These are phyloP conservation scores for Corylus heterophylla DNA, from an alignment of 306 rosid species.

Conservation along the genomic window DNA sequence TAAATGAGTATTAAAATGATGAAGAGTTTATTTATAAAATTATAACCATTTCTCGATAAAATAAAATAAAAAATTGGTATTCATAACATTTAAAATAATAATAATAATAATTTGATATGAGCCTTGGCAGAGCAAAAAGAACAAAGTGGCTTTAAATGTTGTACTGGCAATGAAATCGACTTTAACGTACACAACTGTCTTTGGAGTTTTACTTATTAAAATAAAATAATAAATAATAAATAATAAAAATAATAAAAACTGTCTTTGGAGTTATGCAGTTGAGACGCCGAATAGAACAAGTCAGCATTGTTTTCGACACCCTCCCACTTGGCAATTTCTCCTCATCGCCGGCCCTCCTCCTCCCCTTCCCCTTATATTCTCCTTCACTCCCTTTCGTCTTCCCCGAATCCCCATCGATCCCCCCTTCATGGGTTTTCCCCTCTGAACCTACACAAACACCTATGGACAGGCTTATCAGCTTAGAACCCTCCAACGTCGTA, in stretches of 20 bases:
- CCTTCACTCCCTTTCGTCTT: conserved; percentile 20
- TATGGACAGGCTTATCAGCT: conserved; percentile 78
- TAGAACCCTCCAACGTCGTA: conserved; percentile 76
- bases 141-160: not conserved
- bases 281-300: conserved; percentile 67
- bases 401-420: not conserved
- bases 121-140: too few relatives aligned
- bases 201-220: too few relatives aligned
- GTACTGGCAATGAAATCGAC: conserved; percentile 33
- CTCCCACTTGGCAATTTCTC: conserved; percentile 60
- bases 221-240: too few relatives aligned
- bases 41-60: too few relatives aligned
- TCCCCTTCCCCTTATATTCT: conserved; percentile 9
- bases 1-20: too few relatives aligned
- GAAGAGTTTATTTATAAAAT: too few relatives aligned
- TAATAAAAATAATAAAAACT: too few relatives aligned
- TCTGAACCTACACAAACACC: not conserved
- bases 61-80: too few relatives aligned
- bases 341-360: conserved; percentile 51
- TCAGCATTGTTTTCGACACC: conserved; percentile 68
- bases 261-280: not conserved
- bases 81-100: too few relatives aligned
- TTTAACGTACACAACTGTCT: conserved; percentile 18
- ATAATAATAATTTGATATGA: too few relatives aligned
- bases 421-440: conserved; percentile 11